Evolutionary conservation across 306 rosid species (phyloP).

Genomic region (Mimosa bimucronata): DNA sequence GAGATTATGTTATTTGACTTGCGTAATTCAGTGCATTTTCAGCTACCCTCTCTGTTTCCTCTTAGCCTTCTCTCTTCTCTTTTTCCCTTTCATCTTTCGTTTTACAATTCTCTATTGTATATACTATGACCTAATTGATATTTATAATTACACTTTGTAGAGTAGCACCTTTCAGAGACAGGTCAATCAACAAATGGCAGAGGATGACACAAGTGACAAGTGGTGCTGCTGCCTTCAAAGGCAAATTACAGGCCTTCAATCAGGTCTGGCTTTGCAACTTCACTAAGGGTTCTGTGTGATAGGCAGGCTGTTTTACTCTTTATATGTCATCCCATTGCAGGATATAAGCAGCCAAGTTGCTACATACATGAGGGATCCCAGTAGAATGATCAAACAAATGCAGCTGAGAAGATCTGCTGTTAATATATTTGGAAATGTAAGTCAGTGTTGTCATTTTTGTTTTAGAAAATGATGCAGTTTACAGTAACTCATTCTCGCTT

Average conservation of each 20-base stretch:
- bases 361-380: slow-evolving; percentile 88
- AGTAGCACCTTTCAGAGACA: slow-evolving; percentile 70
- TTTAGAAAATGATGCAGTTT: slow-evolving; percentile 19
- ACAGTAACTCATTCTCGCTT: neutral
- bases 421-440: slow-evolving; percentile 73
- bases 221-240: slow-evolving; percentile 87
- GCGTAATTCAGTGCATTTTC: too few species aligned
- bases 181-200: slow-evolving; percentile 89
- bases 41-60: too few species aligned
- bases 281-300: slow-evolving; percentile 14
- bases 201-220: slow-evolving; percentile 88
- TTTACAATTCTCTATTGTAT: too few species aligned
- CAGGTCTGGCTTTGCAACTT: slow-evolving; percentile 61
- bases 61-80: too few species aligned
- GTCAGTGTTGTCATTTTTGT: slow-evolving; percentile 32
- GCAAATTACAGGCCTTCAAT: slow-evolving; percentile 84
- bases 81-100: too few species aligned
- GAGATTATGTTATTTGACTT: too few species aligned
- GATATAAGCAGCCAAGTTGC: slow-evolving; percentile 85
- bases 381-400: slow-evolving; percentile 90
- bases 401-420: slow-evolving; percentile 64
- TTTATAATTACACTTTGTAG: slow-evolving; percentile 57
- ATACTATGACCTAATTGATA: slow-evolving; percentile 13
- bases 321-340: slow-evolving; percentile 44
- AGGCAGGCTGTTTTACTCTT: neutral